Conservation (phyloP, 148 eudicot species). For the Amaranthus cruentus region DNA sequence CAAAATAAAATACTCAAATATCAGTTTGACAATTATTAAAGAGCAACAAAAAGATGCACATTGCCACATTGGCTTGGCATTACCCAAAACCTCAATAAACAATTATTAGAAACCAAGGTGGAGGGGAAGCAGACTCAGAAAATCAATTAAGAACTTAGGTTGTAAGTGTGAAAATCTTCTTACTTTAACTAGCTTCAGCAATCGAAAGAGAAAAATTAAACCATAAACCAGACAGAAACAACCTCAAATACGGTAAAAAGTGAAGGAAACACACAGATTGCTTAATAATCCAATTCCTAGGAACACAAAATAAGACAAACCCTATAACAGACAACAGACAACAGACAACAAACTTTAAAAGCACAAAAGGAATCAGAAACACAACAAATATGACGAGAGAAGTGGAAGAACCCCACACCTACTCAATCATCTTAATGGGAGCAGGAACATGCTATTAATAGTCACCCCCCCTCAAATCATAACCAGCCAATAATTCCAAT, state of each 20-base stretch:
- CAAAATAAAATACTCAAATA: conserved; percentile 14
- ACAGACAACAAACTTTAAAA: background rate
- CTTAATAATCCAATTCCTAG: background rate
- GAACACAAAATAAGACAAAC: background rate
- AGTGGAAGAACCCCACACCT: background rate
- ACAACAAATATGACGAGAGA: background rate
- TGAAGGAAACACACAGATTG: background rate
- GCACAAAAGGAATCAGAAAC: background rate
- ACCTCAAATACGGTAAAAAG: background rate
- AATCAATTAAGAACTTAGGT: background rate
- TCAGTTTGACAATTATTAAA: background rate
- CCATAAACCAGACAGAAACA: background rate
- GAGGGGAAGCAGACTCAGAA: background rate
- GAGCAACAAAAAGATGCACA: background rate
- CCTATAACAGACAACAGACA: background rate
- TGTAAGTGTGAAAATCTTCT: background rate
- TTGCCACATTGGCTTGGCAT: background rate
- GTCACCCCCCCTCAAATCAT: background rate
- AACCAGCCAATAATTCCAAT: background rate
- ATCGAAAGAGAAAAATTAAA: background rate
- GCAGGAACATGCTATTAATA: too few relatives aligned
- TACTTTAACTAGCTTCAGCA: background rate
- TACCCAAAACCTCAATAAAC: background rate
- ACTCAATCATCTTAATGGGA: background rate
- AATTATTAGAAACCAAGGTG: background rate